Evolutionary conservation across 176 grass and related monocot species (phyloP), one percentile per base, ranked within the genome.

Genomic region (Zoysia japonica): DNA sequence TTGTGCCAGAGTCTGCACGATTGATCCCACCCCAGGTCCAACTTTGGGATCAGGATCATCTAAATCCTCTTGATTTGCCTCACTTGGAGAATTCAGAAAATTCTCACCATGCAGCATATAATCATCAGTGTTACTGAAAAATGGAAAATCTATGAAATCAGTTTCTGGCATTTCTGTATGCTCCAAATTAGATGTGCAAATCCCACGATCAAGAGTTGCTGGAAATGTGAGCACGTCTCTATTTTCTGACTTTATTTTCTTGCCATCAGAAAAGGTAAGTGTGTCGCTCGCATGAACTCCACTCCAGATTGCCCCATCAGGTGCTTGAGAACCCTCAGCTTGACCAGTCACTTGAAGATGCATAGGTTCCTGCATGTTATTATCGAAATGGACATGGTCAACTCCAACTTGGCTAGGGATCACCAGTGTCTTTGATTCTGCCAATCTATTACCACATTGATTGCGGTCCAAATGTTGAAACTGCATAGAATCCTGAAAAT

Each of bases 61-160:
- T 13, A 76, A 78, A 67, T 82, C 78, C 55, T 83, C 77, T 41
- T 86, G 85, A 84, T 82, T 88, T 76, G 70, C 74, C 15, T 89
- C 74, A 17, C 79, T 83, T 64, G 88, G 92, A 79, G 88, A 89
- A 79, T 82, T 89, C 71, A 91, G 78, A 28, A 93, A 86, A 61
- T 76, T 70, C 49, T 91, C 88, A 72, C 89, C 86, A 75, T 91
- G 77, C 44, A 94, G 84, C 59, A 94, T 77, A 64, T 91, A 78
- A 6, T 86, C 86, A 17, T 91, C 92, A 48, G 79, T 72, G 15
- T 84, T 90, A 66, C 63, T 57, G 76, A 94, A 82, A 69, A 69
- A 87, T 36, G 73, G 82, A 39, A 94, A 89, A 84, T 94, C 92
- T 35, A 94, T 91, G 41, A 82, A 90, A 72, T 89, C 88, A 69